phyloP scores from a whole-genome alignment of 352 stramenopile species.

The Peronospora belbahrii region DNA sequence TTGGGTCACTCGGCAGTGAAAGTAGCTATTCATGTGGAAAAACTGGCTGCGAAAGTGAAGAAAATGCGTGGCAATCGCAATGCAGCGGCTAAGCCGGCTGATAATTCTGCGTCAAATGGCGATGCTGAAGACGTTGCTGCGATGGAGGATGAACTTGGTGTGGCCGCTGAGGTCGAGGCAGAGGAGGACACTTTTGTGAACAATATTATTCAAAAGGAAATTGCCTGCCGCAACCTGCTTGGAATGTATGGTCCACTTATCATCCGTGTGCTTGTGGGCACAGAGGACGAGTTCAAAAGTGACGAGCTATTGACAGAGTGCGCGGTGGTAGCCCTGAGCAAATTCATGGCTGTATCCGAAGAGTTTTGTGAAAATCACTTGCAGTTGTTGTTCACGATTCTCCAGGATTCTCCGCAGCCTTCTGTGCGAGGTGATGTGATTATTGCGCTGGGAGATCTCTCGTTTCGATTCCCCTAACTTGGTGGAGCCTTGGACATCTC shows the following conservation, averaged over 20 bases:
- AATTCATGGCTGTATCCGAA: constrained; percentile 96
- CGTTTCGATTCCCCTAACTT: constrained; percentile 97
- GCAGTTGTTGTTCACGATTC: constrained; percentile 90
- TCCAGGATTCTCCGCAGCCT: constrained; percentile 63
- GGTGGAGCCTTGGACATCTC: constrained; percentile 96
- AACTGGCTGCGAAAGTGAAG: constrained; percentile 78
- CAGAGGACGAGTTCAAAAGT: constrained; percentile 45
- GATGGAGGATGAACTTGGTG: constrained; percentile 91
- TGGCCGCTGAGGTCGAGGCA: constrained; percentile 84
- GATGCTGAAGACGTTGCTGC: constrained; percentile 62
- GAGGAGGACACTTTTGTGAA: constrained; percentile 90
- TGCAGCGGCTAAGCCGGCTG: constrained; percentile 18
- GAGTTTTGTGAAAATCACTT: constrained; percentile 94
- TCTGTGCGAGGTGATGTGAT: constrained; percentile 93
- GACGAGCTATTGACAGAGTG: constrained; percentile 86
- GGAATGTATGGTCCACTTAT: constrained; percentile 89
- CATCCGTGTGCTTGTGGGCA: constrained; percentile 72
- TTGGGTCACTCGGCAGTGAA: constrained; percentile 92
- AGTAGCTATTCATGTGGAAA: constrained; percentile 92
- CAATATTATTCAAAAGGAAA: constrained; percentile 87
- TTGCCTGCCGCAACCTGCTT: constrained; percentile 89
- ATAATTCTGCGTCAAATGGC: constrained; percentile 18
- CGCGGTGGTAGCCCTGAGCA: constrained; percentile 92
- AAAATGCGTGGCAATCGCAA: constrained; percentile 70
- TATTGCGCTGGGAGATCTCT: constrained; percentile 94